Evolutionary conservation across 345 rosid species (phyloP).

Genomic region (Ceriops tagal): DNA sequence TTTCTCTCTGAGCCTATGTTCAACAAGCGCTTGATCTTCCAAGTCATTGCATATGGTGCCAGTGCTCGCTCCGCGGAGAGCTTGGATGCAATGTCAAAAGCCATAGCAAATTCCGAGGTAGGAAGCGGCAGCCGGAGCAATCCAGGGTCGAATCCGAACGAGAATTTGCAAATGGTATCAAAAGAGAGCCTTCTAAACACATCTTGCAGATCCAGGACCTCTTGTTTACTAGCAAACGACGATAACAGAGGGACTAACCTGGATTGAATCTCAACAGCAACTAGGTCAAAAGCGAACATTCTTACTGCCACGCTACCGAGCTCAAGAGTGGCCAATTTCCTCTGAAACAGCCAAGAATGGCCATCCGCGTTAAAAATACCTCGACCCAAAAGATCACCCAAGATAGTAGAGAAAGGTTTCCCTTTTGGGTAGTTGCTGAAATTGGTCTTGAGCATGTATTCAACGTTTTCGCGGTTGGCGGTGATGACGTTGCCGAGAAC

Average conservation of each 20-base stretch:
- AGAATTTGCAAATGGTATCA: not conserved
- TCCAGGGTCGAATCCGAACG: not conserved
- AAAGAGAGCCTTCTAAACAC: not conserved
- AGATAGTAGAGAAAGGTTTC: constrained; percentile 45
- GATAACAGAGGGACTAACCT: constrained; percentile 45
- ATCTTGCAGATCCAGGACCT: not conserved
- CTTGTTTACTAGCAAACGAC: not conserved
- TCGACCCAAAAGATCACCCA: constrained; percentile 63
- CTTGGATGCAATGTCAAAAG: not conserved
- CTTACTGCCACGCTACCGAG: constrained; percentile 49
- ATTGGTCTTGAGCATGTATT: constrained; percentile 55
- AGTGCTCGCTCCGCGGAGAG: not conserved
- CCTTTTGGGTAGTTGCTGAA: constrained; percentile 75
- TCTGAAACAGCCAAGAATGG: constrained; percentile 58
- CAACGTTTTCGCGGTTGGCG: constrained; percentile 51
- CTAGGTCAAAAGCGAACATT: constrained; percentile 41
- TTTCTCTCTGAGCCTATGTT: not conserved
- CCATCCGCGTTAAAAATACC: constrained; percentile 80
- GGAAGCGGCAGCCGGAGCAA: not conserved
- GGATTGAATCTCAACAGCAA: constrained; percentile 35
- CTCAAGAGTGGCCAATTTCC: constrained; percentile 62
- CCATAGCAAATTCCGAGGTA: not conserved
- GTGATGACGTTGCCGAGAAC: constrained; percentile 50
- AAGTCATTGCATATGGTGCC: not conserved
- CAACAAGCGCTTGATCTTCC: not conserved